These are phyloP conservation scores for Phaeophleospora eucalypticola DNA, from an alignment of 2,329 filamentous ascomycete genomes.

Conservation along the genomic window DNA sequence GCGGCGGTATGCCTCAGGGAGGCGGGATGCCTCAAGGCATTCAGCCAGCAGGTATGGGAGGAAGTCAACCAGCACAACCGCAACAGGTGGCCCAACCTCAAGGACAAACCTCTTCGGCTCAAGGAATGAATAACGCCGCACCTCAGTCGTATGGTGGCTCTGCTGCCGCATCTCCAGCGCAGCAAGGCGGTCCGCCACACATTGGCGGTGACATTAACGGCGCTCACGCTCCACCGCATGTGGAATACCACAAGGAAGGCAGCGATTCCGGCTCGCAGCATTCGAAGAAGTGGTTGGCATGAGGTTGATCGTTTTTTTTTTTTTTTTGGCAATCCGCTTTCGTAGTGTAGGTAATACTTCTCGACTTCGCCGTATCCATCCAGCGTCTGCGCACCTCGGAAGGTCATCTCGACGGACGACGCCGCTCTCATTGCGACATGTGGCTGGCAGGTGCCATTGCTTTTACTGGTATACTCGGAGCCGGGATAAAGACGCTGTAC, in stretches of 20 bases:
- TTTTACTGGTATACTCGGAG: too few species aligned
- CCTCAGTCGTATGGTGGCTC: neutral
- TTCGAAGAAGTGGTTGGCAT: neutral
- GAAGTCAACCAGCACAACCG: neutral
- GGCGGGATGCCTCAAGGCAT: neutral
- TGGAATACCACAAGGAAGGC: neutral
- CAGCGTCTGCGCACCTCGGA: too few species aligned
- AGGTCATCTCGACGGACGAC: too few species aligned
- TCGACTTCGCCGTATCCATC: too few species aligned
- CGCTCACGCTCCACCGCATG: neutral
- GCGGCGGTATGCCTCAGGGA: neutral
- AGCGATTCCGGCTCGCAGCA: neutral
- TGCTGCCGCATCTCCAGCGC: neutral
- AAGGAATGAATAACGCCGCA: too few species aligned
- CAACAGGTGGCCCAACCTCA: neutral
- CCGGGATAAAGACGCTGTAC: too few species aligned
- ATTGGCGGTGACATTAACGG: neutral
- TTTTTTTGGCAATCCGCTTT: neutral
- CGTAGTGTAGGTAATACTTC: neutral
- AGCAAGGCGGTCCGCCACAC: neutral
- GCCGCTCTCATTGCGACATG: too few species aligned
- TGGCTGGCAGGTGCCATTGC: too few species aligned
- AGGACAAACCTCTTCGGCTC: too few species aligned
- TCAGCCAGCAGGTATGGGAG: neutral
- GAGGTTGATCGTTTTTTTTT: too few species aligned